Conservation (phyloP, 2,329 filamentous ascomycete species). For the Phoma herbarum region DNA sequence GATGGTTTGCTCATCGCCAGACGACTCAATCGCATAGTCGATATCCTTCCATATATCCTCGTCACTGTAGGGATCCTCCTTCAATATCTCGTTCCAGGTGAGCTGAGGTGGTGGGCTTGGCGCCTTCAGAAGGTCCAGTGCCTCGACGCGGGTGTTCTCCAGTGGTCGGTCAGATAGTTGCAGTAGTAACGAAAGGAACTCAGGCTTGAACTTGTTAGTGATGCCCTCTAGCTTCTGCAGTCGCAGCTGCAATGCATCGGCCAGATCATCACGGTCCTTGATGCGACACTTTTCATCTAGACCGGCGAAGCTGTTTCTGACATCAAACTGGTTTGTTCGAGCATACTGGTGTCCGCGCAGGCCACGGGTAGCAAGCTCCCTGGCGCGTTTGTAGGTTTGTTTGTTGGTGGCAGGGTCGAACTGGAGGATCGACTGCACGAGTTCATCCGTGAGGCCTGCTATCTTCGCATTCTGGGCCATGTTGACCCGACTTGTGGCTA, state of each 20-base stretch:
- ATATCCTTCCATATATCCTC: slow-evolving; percentile 75
- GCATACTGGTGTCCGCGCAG: slow-evolving; percentile 54
- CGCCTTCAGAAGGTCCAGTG: slow-evolving; percentile 66
- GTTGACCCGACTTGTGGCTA: slow-evolving; percentile 18
- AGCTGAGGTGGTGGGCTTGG: slow-evolving; percentile 61
- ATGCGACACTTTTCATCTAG: slow-evolving; percentile 88
- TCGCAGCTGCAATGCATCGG: slow-evolving; percentile 70
- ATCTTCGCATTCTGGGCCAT: slow-evolving; percentile 79
- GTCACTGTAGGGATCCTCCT: slow-evolving; percentile 77
- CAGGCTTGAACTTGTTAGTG: slow-evolving; percentile 75
- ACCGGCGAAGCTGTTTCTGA: slow-evolving; percentile 52
- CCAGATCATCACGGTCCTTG: slow-evolving; percentile 79
- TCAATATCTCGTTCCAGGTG: slow-evolving; percentile 81
- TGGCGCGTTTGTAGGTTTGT: slow-evolving; percentile 49
- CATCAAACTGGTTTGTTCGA: slow-evolving; percentile 60
- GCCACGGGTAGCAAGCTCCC: slow-evolving; percentile 51
- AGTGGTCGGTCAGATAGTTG: slow-evolving; percentile 83
- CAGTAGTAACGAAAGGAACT: slow-evolving; percentile 79
- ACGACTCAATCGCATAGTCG: slow-evolving; percentile 71
- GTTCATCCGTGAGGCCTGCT: slow-evolving; percentile 71
- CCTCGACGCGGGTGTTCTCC: slow-evolving; percentile 71
- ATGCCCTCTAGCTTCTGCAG: slow-evolving; percentile 66
- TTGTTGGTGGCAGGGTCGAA: slow-evolving; percentile 49
- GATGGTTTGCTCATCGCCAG: slow-evolving; percentile 64
- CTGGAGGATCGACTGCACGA: slow-evolving; percentile 72